Percentiles rank a stretch among this genome's conserved stretches.
These are phyloP conservation scores for Pestalotiopsis sp. DNA, from an alignment of 2,329 filamentous ascomycete species.

Conservation along the genomic window DNA sequence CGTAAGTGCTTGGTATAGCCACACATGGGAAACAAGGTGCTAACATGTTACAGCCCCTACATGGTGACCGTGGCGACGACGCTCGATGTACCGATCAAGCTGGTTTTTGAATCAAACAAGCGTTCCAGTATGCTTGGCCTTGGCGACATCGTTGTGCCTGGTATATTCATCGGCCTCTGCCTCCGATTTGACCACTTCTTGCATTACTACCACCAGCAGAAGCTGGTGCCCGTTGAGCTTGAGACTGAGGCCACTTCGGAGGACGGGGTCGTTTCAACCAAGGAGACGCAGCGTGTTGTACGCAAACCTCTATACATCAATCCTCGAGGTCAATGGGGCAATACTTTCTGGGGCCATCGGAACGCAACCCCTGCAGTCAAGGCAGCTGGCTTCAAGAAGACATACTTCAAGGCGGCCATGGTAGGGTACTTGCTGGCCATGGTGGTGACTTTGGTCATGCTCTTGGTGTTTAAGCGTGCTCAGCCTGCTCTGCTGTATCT, in stretches of 20 bases:
- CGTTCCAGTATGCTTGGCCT: slow-evolving; percentile 82
- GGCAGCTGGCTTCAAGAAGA: slow-evolving; percentile 69
- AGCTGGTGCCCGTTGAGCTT: slow-evolving; percentile 41
- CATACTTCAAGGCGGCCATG: slow-evolving; percentile 81
- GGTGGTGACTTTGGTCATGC: slow-evolving; percentile 72
- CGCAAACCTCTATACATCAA: slow-evolving; percentile 56
- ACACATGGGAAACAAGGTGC: slow-evolving; percentile 13
- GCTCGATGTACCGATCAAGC: slow-evolving; percentile 89
- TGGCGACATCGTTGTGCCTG: slow-evolving; percentile 92
- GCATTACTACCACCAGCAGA: slow-evolving; percentile 73
- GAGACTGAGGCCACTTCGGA: slow-evolving; percentile 30
- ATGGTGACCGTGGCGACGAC: slow-evolving; percentile 88
- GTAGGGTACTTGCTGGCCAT: slow-evolving; percentile 79
- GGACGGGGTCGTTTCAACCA: slow-evolving; percentile 33
- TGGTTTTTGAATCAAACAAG: slow-evolving; percentile 72
- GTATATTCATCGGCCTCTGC: slow-evolving; percentile 85
- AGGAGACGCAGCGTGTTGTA: slow-evolving; percentile 43
- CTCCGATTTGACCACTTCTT: slow-evolving; percentile 90
- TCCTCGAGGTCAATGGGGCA: slow-evolving; percentile 77
- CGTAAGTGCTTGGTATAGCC: slow-evolving; percentile 48
- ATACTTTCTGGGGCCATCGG: slow-evolving; percentile 72
- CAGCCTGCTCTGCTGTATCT: slow-evolving; percentile 93
- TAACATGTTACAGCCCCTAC: slow-evolving; percentile 57
- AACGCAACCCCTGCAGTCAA: slow-evolving; percentile 35
- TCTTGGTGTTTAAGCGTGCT: slow-evolving; percentile 77